phyloP scores from a whole-genome alignment of 805 yeast genomes.

The Ogataea zsoltii region DNA sequence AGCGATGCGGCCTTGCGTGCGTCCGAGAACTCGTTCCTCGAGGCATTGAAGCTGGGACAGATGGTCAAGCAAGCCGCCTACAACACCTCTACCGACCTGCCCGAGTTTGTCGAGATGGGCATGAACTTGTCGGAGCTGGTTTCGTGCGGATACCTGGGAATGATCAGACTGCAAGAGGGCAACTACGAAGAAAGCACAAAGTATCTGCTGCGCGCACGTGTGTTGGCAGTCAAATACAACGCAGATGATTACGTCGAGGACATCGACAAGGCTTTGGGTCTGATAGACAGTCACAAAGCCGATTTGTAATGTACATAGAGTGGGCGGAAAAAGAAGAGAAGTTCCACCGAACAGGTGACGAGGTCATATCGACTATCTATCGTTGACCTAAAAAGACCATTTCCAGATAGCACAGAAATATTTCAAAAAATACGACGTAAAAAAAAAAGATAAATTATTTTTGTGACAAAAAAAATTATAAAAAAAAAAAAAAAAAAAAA shows the following conservation, averaged over 20 bases:
- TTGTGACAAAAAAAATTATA: too few relatives aligned
- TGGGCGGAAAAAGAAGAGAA: too few relatives aligned
- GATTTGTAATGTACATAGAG: neutral
- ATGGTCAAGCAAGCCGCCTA: constrained; percentile 15
- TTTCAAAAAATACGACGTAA: too few relatives aligned
- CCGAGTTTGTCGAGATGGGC: constrained; percentile 17
- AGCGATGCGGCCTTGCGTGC: constrained; percentile 9
- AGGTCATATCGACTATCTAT: too few relatives aligned
- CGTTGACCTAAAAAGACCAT: too few relatives aligned
- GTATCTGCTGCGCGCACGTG: constrained; percentile 19
- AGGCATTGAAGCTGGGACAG: constrained; percentile 13
- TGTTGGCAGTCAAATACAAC: constrained; percentile 18
- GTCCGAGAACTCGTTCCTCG: constrained; percentile 16
- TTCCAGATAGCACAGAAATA: too few relatives aligned
- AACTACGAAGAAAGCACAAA: constrained; percentile 15
- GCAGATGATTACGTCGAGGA: constrained; percentile 20
- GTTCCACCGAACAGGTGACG: too few relatives aligned
- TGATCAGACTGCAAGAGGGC: constrained; percentile 12
- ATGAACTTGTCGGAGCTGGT: constrained; percentile 20
- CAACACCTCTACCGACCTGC: constrained; percentile 11
- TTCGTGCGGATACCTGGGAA: constrained; percentile 20
- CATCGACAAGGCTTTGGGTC: constrained; percentile 14
- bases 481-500: too few relatives aligned
- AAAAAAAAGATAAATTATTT: too few relatives aligned
- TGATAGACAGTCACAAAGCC: constrained; percentile 1